These are phyloP conservation scores for Triticum monococcum DNA, from an alignment of 176 grass and related monocot genomes.

Conservation along the genomic window DNA sequence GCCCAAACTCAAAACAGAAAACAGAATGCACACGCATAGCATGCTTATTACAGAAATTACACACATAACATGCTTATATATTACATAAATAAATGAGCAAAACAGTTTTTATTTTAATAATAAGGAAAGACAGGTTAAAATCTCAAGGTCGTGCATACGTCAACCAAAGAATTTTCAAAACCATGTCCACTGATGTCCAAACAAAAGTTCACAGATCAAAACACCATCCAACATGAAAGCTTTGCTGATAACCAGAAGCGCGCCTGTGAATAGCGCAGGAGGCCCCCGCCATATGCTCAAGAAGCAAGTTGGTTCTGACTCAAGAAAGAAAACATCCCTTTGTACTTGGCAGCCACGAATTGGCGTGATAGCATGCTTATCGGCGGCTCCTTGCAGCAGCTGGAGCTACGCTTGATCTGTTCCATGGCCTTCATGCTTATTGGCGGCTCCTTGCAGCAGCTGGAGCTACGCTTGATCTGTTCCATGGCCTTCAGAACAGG, in stretches of 20 bases:
- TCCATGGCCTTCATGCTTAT: constrained; percentile 5
- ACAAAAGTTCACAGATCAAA: not conserved
- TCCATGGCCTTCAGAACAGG: constrained; percentile 36
- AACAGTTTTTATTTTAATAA: not conserved
- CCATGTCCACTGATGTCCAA: not conserved
- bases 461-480: constrained; percentile 16
- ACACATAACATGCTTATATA: not conserved
- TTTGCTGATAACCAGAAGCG: not conserved
- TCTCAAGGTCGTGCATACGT: not conserved
- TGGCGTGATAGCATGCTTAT: constrained; percentile 42
- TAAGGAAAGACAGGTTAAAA: not conserved
- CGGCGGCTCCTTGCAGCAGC: constrained; percentile 49
- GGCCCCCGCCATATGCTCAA: not conserved
- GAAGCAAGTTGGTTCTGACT: constrained; percentile 55
- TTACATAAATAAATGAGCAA: not conserved
- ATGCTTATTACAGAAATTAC: not conserved
- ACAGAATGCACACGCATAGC: not conserved
- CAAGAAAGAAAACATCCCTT: constrained; percentile 52
- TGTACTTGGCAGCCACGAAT: constrained; percentile 43
- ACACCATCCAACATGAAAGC: not conserved
- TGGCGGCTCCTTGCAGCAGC: constrained; percentile 48
- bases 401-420: constrained; percentile 27
- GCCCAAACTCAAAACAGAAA: not conserved
- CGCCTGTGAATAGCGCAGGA: too few relatives aligned
- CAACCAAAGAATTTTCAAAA: not conserved